These are phyloP conservation scores for Porphyrellus cyaneotinctus DNA, from an alignment of 768 basidiomycete genomes.

Conservation along the genomic window DNA sequence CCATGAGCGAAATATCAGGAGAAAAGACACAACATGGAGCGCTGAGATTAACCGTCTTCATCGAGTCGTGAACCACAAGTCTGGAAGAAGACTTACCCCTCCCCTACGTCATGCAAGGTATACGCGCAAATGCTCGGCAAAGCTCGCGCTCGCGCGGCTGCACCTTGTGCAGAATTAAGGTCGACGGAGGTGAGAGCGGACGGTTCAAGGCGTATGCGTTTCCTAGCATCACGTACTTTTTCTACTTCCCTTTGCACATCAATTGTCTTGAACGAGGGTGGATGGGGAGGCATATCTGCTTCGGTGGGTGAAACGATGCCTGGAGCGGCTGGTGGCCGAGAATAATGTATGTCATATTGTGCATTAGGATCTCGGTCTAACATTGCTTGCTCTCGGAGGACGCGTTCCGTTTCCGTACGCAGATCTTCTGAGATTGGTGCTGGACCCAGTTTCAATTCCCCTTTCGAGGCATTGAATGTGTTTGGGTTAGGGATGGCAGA, in stretches of 20 bases:
- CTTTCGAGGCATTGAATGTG: slow-evolving; percentile 72
- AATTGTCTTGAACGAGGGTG: slow-evolving; percentile 74
- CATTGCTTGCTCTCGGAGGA: slow-evolving; percentile 77
- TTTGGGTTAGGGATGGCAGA: slow-evolving; percentile 54
- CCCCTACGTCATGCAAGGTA: slow-evolving; percentile 91
- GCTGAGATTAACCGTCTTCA: slow-evolving; percentile 38
- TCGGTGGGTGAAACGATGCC: slow-evolving; percentile 64
- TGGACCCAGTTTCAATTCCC: slow-evolving; percentile 82
- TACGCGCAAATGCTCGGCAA: slow-evolving; percentile 94
- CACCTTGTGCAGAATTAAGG: slow-evolving; percentile 53
- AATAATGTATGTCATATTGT: slow-evolving; percentile 59
- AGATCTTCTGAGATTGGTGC: slow-evolving; percentile 77
- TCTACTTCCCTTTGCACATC: slow-evolving; percentile 93
- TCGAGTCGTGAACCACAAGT: slow-evolving; percentile 1
- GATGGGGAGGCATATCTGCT: slow-evolving; percentile 74
- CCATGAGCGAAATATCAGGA: slow-evolving; percentile 85
- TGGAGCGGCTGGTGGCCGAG: slow-evolving; percentile 45
- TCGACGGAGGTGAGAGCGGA: slow-evolving; percentile 56
- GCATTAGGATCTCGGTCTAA: slow-evolving; percentile 64
- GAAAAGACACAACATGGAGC: slow-evolving; percentile 87
- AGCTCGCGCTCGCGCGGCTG: slow-evolving; percentile 51
- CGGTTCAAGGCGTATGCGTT: slow-evolving; percentile 88
- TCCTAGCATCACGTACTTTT: slow-evolving; percentile 82
- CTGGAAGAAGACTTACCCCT: slow-evolving; percentile 60
- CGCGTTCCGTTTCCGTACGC: slow-evolving; percentile 73